phyloP scores from a whole-genome alignment of 2,329 filamentous ascomycete species.

The Sarocladium oryzae region DNA sequence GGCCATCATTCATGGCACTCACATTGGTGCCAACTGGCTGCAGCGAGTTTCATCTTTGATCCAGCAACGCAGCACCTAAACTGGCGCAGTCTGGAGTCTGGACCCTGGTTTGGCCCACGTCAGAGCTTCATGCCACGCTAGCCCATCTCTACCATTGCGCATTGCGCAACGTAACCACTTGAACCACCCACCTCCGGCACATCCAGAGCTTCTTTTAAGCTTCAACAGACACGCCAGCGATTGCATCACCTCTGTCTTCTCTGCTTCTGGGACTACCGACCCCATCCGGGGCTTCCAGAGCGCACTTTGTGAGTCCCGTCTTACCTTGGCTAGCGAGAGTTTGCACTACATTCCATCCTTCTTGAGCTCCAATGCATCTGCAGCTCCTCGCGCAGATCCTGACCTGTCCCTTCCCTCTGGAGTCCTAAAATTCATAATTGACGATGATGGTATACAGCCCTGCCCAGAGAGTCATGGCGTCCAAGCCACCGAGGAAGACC shows the following conservation, averaged over 20 bases:
- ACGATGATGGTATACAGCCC: constrained; percentile 23
- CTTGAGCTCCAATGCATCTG: neutral
- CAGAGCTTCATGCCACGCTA: neutral
- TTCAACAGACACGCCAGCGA: neutral
- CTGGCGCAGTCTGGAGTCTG: neutral
- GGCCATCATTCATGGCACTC: no score
- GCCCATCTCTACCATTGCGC: neutral
- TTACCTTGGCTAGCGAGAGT: neutral
- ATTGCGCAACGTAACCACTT: constrained; percentile 1
- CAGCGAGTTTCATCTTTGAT: no score
- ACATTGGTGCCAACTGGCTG: no score
- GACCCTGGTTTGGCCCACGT: constrained; percentile 4
- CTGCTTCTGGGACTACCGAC: neutral
- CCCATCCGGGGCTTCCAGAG: neutral
- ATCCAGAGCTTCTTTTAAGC: neutral
- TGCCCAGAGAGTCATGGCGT: constrained; percentile 26
- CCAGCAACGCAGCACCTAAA: no score
- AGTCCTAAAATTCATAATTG: constrained; percentile 11
- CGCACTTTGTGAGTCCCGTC: neutral
- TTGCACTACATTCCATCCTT: neutral
- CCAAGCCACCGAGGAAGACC: constrained; percentile 22
- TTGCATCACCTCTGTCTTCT: neutral
- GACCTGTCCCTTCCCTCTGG: neutral
- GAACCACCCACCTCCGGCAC: neutral
- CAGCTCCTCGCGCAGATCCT: neutral